Base-by-base conservation (phyloP, 2,329 filamentous ascomycete genomes). In the Microdochium nivale region DNA sequence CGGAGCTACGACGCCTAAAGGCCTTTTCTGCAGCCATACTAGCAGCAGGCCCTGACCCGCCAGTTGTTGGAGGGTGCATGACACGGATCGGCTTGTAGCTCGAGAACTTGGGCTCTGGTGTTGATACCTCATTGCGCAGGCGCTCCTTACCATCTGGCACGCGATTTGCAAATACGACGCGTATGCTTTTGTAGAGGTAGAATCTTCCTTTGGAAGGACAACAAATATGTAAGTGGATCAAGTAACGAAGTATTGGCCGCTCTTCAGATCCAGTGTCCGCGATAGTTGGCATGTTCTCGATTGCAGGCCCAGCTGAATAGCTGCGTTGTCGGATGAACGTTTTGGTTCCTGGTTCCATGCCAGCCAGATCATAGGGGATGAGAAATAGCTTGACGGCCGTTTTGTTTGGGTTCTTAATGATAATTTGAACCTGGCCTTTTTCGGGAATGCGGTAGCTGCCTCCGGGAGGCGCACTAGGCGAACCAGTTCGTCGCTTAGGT, bases 351-450 rank as follows among this genome's bases (percentile, higher is more conserved):
- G 90, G 81, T 55, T 94, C 87, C 92, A 99, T 99, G 49, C 90
- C 92, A 1, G 83, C 79, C 1, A 99, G 75, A 64, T 97, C 90
- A 60, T 97, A 99, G 0, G 92, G 94, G 2, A 99, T 83, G 24
- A 97, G 77, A 60, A 97, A 97, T 0, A 99, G 75, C 67, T 99
- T 97, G 51, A 97, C 92, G 1, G 94, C 94, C 3, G 94, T 97
- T 65, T 97, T 97, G 71, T 97, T 96, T 16, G 91, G 92, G 61
- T 97, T 99, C 67, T 97, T 97, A 66, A 99, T 89, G 55, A 99
- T 86, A 56, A 99, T 95, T 62, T 99, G 94, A 14, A 99, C 75
- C 67, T 97, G 94, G 0, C 94, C 94, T 66, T 91, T 87, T 62
- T 94, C 86, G 0, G 94, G 94, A 50, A 99, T 96, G 44, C 94